Conservation (phyloP, 768 basidiomycete species). For the Austroboletus eburneus region DNA sequence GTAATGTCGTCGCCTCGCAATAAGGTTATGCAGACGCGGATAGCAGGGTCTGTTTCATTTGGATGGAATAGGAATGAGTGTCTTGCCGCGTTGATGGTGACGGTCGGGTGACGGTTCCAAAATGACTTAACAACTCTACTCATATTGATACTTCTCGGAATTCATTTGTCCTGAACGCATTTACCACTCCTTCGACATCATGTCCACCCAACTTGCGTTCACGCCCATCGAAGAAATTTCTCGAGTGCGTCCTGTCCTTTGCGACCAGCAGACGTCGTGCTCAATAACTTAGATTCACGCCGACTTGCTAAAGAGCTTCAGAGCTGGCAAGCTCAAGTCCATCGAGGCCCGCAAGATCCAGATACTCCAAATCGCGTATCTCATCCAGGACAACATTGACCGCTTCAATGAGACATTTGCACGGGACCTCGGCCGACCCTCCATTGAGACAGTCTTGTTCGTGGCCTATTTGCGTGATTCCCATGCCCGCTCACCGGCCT, state of each 20-base stretch:
- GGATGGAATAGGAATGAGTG: too few species aligned
- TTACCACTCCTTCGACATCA: too few species aligned
- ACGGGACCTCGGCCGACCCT: constrained; percentile 60
- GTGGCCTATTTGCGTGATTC: too few species aligned
- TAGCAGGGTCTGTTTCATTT: too few species aligned
- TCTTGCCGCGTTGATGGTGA: too few species aligned
- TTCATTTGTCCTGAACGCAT: too few species aligned
- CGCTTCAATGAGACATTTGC: constrained; percentile 56
- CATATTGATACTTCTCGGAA: too few species aligned
- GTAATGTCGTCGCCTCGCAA: too few species aligned
- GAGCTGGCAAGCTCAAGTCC: constrained; percentile 59
- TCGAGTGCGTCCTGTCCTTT: constrained; percentile 31
- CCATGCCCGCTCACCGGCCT: not conserved
- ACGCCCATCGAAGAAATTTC: constrained; percentile 54
- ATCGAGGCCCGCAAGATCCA: constrained; percentile 71
- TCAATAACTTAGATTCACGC: constrained; percentile 46
- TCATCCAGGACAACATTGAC: constrained; percentile 67
- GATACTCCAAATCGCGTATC: constrained; percentile 68
- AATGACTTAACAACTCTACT: too few species aligned
- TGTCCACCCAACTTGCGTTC: constrained; percentile 35
- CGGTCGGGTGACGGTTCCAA: too few species aligned
- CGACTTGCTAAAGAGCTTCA: constrained; percentile 54
- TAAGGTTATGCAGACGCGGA: too few species aligned
- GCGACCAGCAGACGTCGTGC: not conserved
- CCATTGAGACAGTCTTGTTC: constrained; percentile 53